phyloP scores from a whole-genome alignment of 2,329 filamentous ascomycete genomes.

The Macrophomina pseudophaseolina region DNA sequence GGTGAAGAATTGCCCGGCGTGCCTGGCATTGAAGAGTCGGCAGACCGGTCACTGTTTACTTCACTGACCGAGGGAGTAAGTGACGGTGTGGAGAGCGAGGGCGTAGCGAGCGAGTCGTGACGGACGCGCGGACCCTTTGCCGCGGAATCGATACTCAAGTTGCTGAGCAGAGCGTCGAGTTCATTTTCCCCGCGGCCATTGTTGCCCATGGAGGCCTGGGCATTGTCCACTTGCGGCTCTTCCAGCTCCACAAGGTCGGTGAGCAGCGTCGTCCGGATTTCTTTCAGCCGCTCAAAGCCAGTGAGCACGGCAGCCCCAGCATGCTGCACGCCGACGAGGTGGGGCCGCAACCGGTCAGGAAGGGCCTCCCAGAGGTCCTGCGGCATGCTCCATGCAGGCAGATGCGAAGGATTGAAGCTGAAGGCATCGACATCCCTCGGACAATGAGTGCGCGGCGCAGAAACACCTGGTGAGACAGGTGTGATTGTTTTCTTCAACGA shows the following conservation, averaged over 20 bases:
- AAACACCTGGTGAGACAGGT: conserved; percentile 26
- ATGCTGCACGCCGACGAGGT: conserved; percentile 46
- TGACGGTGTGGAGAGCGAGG: conserved; percentile 22
- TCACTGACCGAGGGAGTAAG: conserved; percentile 22
- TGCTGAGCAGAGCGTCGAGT: conserved; percentile 14
- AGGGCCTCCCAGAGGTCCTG: conserved; percentile 44
- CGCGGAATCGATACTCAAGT: conserved; percentile 10
- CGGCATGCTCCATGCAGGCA: conserved; percentile 46
- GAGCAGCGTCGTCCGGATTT: conserved; percentile 34
- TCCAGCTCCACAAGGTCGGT: conserved; percentile 15
- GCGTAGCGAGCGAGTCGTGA: conserved; percentile 24
- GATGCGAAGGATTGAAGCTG: conserved; percentile 43
- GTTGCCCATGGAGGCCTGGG: not conserved
- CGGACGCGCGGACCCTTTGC: conserved; percentile 8
- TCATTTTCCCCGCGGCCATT: not conserved
- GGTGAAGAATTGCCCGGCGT: conserved; percentile 31
- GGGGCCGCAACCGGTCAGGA: conserved; percentile 40
- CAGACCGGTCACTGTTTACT: conserved; percentile 26
- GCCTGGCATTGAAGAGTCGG: conserved; percentile 33
- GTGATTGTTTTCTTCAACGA: conserved; percentile 17
- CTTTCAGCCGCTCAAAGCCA: conserved; percentile 42
- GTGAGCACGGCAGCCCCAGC: conserved; percentile 54
- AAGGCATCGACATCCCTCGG: conserved; percentile 45
- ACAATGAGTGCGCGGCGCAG: conserved; percentile 36
- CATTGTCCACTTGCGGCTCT: conserved; percentile 8